phyloP scores from a whole-genome alignment of 345 rosid genomes.

The Carallia pectinifolia region DNA sequence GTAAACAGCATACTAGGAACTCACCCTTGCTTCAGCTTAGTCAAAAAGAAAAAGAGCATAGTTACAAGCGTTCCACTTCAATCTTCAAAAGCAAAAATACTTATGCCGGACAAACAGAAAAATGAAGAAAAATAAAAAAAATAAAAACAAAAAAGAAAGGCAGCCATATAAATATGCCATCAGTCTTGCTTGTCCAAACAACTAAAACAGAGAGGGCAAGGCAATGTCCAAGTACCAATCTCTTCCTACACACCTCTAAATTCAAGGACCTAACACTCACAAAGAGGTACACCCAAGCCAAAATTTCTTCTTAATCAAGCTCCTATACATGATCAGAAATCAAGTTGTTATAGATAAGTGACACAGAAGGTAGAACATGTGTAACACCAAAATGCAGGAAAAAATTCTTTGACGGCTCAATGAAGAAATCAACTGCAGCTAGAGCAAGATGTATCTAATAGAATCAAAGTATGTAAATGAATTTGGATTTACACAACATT shows the following conservation, averaged over 20 bases:
- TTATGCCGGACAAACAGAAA: not conserved
- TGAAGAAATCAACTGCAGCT: no score
- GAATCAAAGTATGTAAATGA: no score
- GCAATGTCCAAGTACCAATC: constrained; percentile 83
- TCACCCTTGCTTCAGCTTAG: not conserved
- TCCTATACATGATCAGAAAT: constrained; percentile 46
- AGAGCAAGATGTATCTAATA: no score
- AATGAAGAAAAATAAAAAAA: not conserved
- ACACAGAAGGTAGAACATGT: not conserved
- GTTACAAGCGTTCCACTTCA: not conserved
- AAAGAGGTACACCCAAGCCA: constrained; percentile 82
- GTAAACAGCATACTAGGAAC: no score
- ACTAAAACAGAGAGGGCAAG: constrained; percentile 79
- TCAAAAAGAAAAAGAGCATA: not conserved
- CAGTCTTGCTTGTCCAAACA: constrained; percentile 71
- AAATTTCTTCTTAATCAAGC: constrained; percentile 89
- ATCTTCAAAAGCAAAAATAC: not conserved
- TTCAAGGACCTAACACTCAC: constrained; percentile 76
- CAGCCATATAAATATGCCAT: not conserved
- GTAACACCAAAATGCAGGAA: constrained; percentile 4
- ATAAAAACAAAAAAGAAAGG: not conserved
- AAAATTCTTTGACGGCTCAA: no score
- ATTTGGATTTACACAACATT: no score
- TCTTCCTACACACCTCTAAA: constrained; percentile 87
- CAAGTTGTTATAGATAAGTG: not conserved